Conservation (phyloP, 225 moss, liverwort and hornwort genomes). For the Polytrichum formosum region DNA sequence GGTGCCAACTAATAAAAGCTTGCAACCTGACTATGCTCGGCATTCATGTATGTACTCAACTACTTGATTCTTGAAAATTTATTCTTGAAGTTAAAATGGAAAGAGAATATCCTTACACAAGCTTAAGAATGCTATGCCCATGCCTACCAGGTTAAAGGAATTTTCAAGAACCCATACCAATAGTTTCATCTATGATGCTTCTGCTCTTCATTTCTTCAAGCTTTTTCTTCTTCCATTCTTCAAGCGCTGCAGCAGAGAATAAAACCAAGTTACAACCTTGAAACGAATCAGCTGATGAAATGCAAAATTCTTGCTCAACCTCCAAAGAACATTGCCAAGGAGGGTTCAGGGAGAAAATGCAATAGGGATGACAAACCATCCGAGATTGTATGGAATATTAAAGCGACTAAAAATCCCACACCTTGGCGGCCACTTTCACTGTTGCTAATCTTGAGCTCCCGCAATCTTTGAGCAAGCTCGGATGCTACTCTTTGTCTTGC, state of each 20-base stretch:
- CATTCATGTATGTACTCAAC: too few species aligned
- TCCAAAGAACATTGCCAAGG: neutral
- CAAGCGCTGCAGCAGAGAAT: slow-evolving; percentile 43
- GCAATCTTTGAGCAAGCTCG: slow-evolving; percentile 51
- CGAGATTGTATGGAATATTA: slow-evolving; percentile 17
- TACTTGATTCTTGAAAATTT: too few species aligned
- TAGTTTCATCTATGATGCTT: slow-evolving; percentile 9
- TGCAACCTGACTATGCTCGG: too few species aligned
- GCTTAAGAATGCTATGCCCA: too few species aligned
- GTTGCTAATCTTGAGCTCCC: slow-evolving; percentile 47
- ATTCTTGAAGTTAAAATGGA: too few species aligned
- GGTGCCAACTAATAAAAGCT: too few species aligned
- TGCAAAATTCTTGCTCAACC: neutral
- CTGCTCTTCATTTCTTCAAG: slow-evolving; percentile 37
- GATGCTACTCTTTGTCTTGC: slow-evolving; percentile 57
- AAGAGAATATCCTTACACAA: too few species aligned
- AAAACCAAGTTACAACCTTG: neutral
- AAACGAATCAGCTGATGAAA: neutral
- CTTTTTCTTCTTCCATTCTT: slow-evolving; percentile 74
- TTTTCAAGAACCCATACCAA: too few species aligned
- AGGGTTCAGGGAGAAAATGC: neutral
- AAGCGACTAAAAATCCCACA: too few species aligned
- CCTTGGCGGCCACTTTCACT: slow-evolving; percentile 2
- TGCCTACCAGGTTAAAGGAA: too few species aligned
- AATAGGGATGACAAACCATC: slow-evolving; percentile 29